Percentiles rank a stretch among this genome's conserved stretches.
These are phyloP conservation scores for Coprinopsis sp. DNA, from an alignment of 768 basidiomycete genomes.

Conservation along the genomic window DNA sequence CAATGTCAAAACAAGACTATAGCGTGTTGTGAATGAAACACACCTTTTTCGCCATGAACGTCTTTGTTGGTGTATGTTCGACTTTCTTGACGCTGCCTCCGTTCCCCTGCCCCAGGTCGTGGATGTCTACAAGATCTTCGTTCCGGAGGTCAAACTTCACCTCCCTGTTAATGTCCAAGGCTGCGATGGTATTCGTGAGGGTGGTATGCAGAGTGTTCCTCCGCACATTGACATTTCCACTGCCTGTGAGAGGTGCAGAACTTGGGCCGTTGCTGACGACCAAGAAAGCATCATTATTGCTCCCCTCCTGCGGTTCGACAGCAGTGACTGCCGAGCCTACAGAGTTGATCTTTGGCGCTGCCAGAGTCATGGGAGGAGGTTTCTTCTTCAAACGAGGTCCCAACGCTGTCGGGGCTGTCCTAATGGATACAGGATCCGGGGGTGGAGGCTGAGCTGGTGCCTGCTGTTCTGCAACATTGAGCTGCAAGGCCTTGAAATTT, in stretches of 20 bases:
- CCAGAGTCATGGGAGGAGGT: conserved; percentile 80
- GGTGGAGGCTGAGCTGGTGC: conserved; percentile 23
- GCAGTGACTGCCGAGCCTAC: conserved; percentile 34
- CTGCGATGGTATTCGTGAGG: conserved; percentile 80
- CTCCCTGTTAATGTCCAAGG: conserved; percentile 74
- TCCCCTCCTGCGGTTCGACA: conserved; percentile 31
- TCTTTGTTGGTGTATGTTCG: conserved; percentile 85
- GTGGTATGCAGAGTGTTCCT: conserved; percentile 76
- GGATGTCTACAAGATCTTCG: conserved; percentile 87
- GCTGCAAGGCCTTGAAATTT: conserved; percentile 84
- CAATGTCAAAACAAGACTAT: background rate
- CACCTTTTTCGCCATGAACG: conserved; percentile 98
- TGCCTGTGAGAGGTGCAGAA: conserved; percentile 40
- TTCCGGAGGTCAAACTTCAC: conserved; percentile 79
- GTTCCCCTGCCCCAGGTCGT: conserved; percentile 93
- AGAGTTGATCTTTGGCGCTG: conserved; percentile 58
- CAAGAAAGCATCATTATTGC: conserved; percentile 37
- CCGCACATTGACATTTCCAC: conserved; percentile 36
- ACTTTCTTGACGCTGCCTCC: conserved; percentile 98
- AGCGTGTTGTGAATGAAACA: conserved; percentile 18
- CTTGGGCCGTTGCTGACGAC: conserved; percentile 50
- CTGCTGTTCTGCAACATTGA: conserved; percentile 41
- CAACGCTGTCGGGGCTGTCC: conserved; percentile 35
- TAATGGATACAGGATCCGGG: conserved; percentile 36
- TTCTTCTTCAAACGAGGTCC: conserved; percentile 56